Percentiles rank a stretch among this genome's conserved stretches.
Conservation (phyloP, 2,329 filamentous ascomycete species). For the Alternaria atra region DNA sequence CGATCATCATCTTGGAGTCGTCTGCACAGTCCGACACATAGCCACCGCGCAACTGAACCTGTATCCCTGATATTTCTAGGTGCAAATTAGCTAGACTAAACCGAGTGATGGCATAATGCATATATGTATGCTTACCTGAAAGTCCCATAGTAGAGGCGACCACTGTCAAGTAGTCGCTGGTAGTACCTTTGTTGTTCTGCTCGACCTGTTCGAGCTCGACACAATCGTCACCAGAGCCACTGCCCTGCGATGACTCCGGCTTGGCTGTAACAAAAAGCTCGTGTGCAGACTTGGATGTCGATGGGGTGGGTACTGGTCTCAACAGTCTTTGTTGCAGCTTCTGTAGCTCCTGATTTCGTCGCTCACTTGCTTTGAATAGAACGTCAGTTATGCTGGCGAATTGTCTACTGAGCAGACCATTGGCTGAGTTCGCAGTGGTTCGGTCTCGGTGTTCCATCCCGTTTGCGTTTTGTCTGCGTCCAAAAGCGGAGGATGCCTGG, state of each 20-base stretch:
- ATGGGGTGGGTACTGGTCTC: too few relatives aligned
- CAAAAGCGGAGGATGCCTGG: not conserved
- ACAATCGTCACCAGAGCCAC: not conserved
- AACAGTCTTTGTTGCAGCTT: slow-evolving; percentile 1
- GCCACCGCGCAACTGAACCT: not conserved
- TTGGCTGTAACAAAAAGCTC: not conserved
- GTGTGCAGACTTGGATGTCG: not conserved
- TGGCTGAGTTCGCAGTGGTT: slow-evolving; percentile 2
- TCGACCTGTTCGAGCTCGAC: not conserved
- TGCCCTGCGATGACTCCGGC: not conserved
- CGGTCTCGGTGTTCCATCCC: slow-evolving; percentile 3
- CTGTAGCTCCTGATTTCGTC: slow-evolving; percentile 20
- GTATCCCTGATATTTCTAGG: not conserved
- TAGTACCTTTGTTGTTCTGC: not conserved
- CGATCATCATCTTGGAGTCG: slow-evolving; percentile 13
- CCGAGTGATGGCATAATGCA: not conserved
- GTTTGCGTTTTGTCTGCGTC: not conserved
- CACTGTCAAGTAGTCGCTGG: not conserved
- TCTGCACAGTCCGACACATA: not conserved
- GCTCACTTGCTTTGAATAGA: slow-evolving; percentile 23
- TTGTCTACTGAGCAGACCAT: slow-evolving; percentile 21
- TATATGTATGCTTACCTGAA: not conserved
- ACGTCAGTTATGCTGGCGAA: slow-evolving; percentile 29
- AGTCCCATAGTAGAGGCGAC: not conserved
- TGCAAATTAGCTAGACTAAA: not conserved